Evolutionary conservation across 73 alveolate genomes (phyloP).

Genomic region (Paramecium sexaurelia): DNA sequence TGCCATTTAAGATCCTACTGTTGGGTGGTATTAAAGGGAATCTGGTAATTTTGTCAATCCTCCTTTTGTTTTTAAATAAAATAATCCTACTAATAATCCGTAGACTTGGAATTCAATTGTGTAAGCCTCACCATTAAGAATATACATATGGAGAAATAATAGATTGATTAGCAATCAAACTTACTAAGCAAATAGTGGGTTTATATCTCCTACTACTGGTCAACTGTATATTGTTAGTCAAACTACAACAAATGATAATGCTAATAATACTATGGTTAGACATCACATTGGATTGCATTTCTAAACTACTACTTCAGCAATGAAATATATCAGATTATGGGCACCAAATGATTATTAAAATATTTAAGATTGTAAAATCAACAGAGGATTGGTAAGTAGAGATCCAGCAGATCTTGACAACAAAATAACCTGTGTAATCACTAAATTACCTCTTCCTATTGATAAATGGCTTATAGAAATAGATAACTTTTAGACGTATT

Average conservation of each 20-base stretch:
- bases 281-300: slow-evolving; percentile 44
- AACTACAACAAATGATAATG: slow-evolving; percentile 62
- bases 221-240: slow-evolving; percentile 9
- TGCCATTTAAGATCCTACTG: neutral
- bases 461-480: slow-evolving; percentile 60
- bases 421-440: slow-evolving; percentile 26
- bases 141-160: neutral
- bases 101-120: neutral
- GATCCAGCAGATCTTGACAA: slow-evolving; percentile 45
- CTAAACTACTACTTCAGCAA: slow-evolving; percentile 9
- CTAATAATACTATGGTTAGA: slow-evolving; percentile 4
- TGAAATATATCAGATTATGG: slow-evolving; percentile 56
- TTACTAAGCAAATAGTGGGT: neutral
- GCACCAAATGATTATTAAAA: slow-evolving; percentile 60
- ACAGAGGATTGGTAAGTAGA: slow-evolving; percentile 51
- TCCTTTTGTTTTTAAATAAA: slow-evolving; percentile 34
- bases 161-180: neutral
- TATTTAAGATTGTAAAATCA: slow-evolving; percentile 51
- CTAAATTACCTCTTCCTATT: neutral
- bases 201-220: slow-evolving; percentile 23
- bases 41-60: slow-evolving; percentile 38
- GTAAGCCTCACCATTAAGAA: neutral
- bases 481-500: slow-evolving; percentile 6
- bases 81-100: neutral
- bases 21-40: neutral